phyloP scores from a whole-genome alignment of 2,329 filamentous ascomycete species.

The Scedosporium apiospermum region DNA sequence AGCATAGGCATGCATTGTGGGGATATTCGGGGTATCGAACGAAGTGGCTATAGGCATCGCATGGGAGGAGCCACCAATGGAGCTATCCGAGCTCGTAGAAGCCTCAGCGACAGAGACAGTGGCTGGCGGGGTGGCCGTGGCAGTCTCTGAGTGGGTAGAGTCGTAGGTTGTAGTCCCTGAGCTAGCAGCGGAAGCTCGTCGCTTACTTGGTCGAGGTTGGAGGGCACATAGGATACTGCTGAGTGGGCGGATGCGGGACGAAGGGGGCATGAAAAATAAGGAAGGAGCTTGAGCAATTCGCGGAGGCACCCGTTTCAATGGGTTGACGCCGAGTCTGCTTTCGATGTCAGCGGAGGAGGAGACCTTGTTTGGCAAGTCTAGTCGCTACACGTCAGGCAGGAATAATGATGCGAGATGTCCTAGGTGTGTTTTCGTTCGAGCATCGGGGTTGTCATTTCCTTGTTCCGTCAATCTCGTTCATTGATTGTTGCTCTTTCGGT shows the following conservation, averaged over 20 bases:
- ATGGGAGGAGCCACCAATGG: not conserved
- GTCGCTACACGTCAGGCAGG: not conserved
- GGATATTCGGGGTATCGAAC: not conserved
- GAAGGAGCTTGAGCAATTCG: not conserved
- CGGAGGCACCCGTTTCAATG: not conserved
- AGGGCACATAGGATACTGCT: conserved; percentile 5
- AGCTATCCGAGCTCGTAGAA: not conserved
- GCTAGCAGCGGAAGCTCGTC: not conserved
- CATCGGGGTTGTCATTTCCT: not conserved
- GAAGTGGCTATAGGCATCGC: conserved; percentile 4
- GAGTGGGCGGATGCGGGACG: conserved; percentile 2
- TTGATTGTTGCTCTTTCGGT: not conserved
- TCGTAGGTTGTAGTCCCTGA: not conserved
- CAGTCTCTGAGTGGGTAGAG: conserved; percentile 1
- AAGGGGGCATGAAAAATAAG: conserved; percentile 1
- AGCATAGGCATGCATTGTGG: conserved; percentile 6
- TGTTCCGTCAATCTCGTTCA: not conserved
- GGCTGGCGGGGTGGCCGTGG: conserved; percentile 2
- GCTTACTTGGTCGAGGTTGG: not conserved
- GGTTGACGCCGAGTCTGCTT: not conserved
- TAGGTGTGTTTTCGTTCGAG: not conserved
- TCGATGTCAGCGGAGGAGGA: not conserved
- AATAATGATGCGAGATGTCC: not conserved
- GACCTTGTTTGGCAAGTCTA: not conserved
- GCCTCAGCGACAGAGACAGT: not conserved